Evolutionary conservation across 2,329 filamentous ascomycete species (phyloP), one percentile per base, ranked within the genome.

Genomic region (Cytospora paraplurivora): DNA sequence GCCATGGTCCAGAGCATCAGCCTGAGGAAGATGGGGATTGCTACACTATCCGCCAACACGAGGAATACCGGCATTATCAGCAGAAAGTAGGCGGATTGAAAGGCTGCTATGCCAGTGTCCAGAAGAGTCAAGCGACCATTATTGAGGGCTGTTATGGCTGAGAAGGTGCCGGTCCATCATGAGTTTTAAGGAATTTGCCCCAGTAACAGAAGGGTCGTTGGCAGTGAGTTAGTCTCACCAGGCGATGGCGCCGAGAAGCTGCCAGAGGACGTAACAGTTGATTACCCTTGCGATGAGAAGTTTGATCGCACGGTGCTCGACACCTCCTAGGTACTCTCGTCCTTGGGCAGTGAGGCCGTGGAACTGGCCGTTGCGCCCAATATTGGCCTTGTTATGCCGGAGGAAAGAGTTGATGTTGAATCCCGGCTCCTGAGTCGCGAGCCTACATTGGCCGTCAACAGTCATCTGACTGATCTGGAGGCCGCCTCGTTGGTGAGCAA

Each of bases 251-350:
- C 84, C 83, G 6, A 88, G 71, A 2, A 88, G 62, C 70, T 89
- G 87, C 79, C 83, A 89, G 4, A 81, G 70, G 27, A 80, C 70
- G 34, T 82, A 87, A 71, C 90, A 90, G 5, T 84, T 65, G 0
- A 86, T 86, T 7, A 90, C 85, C n/a, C 87, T 71, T 67, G 84
- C 77, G 1, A 84, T 79, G 0, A 90, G 77, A 4, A 89, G 74
- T 55, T 80, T 80, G 21, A 90, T 78, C 15, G 87, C 86, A 51
- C 84, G 81, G 71, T 89, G 88, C 71, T 90, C 87, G 60, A 81
- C 83, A 1, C 87, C 85, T 35, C 87, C 87, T 0, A 89, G 77
- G 35, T 80, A 76, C 58, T 85, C 82, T 34, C 84, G 79, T 68
- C 88, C 83, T 13, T 80, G 77, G 19, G 76, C 76, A 0, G 77